Evolutionary conservation across 345 rosid genomes (phyloP).

Genomic region (Acer yangbiense): DNA sequence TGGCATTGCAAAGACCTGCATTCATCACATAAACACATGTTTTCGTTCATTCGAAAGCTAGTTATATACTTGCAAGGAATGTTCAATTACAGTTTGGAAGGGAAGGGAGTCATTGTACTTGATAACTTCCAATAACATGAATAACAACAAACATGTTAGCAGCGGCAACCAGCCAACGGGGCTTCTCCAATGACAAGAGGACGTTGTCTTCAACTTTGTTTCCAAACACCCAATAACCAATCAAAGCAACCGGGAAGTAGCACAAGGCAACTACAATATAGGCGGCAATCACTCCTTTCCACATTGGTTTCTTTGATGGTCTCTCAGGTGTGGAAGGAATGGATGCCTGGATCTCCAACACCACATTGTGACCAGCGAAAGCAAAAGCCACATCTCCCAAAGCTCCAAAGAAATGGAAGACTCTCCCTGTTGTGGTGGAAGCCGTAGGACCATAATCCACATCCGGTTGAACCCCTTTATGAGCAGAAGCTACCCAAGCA

Average conservation of each 20-base stretch:
- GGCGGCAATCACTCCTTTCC: slow-evolving; percentile 61
- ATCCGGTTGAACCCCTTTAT: slow-evolving; percentile 42
- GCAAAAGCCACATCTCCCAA: slow-evolving; percentile 71
- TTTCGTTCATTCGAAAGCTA: background rate
- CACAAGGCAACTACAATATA: slow-evolving; percentile 61
- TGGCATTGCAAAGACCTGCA: slow-evolving; percentile 63
- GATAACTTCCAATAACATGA: slow-evolving; percentile 79
- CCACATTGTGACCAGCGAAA: slow-evolving; percentile 70
- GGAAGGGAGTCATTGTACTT: slow-evolving; percentile 32
- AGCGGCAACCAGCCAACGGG: slow-evolving; percentile 53
- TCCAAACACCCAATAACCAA: slow-evolving; percentile 59
- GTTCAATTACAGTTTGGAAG: background rate
- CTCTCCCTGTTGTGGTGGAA: slow-evolving; percentile 33
- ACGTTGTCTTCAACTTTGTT: slow-evolving; percentile 62
- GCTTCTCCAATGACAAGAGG: slow-evolving; percentile 58
- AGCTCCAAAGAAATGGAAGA: slow-evolving; percentile 50
- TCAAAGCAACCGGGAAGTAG: slow-evolving; percentile 63
- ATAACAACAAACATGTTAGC: slow-evolving; percentile 64
- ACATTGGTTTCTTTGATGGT: slow-evolving; percentile 74
- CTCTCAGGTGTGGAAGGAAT: slow-evolving; percentile 65
- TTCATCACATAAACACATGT: background rate
- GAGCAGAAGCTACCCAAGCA: slow-evolving; percentile 56
- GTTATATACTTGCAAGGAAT: background rate
- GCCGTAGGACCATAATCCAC: slow-evolving; percentile 41
- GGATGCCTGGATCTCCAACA: slow-evolving; percentile 73